These are phyloP conservation scores for Ganoderma lucidum DNA, from an alignment of 1,284 basidiomycete genomes.

Conservation along the genomic window DNA sequence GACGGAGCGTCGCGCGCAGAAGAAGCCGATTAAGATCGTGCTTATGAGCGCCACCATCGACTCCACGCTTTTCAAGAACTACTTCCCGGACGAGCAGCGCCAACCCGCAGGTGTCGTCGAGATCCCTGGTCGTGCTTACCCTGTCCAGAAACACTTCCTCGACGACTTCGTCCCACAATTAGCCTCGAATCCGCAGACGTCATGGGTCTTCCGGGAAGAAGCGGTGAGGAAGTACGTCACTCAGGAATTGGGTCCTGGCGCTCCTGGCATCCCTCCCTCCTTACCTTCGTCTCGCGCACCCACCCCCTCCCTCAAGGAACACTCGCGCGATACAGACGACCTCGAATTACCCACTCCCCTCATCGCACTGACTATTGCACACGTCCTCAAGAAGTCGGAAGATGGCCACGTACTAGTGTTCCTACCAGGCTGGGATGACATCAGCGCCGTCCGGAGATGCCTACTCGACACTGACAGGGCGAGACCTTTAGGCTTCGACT, in stretches of 20 bases:
- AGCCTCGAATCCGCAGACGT: constrained; percentile 40
- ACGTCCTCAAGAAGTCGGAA: constrained; percentile 78
- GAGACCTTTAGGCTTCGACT: constrained; percentile 63
- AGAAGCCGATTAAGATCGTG: constrained; percentile 86
- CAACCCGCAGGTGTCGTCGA: constrained; percentile 81
- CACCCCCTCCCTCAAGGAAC: constrained; percentile 28
- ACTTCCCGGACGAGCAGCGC: constrained; percentile 78
- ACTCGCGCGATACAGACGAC: constrained; percentile 58
- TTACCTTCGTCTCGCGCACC: constrained; percentile 20
- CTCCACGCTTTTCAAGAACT: constrained; percentile 86
- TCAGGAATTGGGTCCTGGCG: constrained; percentile 68
- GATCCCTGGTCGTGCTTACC: constrained; percentile 93
- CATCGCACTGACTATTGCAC: constrained; percentile 84
- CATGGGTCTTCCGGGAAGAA: constrained; percentile 82
- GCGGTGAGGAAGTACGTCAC: constrained; percentile 82
- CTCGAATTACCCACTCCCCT: constrained; percentile 87
- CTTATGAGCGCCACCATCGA: constrained; percentile 98
- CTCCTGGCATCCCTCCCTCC: constrained; percentile 26
- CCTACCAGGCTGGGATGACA: constrained; percentile 94
- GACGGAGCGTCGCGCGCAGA: constrained; percentile 77
- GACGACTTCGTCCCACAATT: constrained; percentile 80
- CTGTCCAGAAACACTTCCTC: constrained; percentile 84
- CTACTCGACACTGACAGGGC: constrained; percentile 62
- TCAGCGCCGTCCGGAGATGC: constrained; percentile 78
- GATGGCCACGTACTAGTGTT: constrained; percentile 95